Conservation (phyloP, 805 yeast species). For the Yamadazyma scolyti region DNA sequence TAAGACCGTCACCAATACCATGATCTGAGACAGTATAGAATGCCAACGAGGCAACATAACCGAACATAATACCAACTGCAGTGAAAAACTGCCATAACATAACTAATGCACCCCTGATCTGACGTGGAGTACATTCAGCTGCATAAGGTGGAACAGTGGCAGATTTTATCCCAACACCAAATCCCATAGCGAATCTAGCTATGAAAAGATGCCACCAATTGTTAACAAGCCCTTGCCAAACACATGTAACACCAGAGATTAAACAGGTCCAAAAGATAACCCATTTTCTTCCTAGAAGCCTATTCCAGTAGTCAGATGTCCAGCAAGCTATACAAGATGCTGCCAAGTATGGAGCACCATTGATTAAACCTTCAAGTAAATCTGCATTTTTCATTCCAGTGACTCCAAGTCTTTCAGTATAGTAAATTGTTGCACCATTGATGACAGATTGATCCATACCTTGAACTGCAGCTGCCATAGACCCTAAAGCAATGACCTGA, state of each 20-base stretch:
- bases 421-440: conserved; percentile 65
- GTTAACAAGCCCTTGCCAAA: conserved; percentile 66
- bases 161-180: conserved; percentile 66
- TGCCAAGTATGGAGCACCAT: conserved; percentile 64
- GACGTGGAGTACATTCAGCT: conserved; percentile 59
- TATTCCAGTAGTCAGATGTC: conserved; percentile 53
- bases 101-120: conserved; percentile 59
- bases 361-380: conserved; percentile 60
- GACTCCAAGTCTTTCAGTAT: conserved; percentile 54
- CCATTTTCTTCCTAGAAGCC: conserved; percentile 55
- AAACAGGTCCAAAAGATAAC: conserved; percentile 58
- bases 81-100: conserved; percentile 75
- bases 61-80: conserved; percentile 68
- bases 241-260: conserved; percentile 55
- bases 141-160: conserved; percentile 67
- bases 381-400: conserved; percentile 37
- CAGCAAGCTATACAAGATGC: conserved; percentile 59
- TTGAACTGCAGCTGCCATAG: conserved; percentile 69
- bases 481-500: conserved; percentile 54
- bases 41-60: conserved; percentile 57
- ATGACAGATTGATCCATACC: conserved; percentile 74
- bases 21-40: conserved; percentile 50
- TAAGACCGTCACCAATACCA: conserved; percentile 42
- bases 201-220: conserved; percentile 59
- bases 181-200: conserved; percentile 56